A percentile compares a stretch with the other conserved stretches of the same genome.
phyloP scores from a whole-genome alignment of 2,329 filamentous ascomycete species.

The Colletotrichum spinosum region DNA sequence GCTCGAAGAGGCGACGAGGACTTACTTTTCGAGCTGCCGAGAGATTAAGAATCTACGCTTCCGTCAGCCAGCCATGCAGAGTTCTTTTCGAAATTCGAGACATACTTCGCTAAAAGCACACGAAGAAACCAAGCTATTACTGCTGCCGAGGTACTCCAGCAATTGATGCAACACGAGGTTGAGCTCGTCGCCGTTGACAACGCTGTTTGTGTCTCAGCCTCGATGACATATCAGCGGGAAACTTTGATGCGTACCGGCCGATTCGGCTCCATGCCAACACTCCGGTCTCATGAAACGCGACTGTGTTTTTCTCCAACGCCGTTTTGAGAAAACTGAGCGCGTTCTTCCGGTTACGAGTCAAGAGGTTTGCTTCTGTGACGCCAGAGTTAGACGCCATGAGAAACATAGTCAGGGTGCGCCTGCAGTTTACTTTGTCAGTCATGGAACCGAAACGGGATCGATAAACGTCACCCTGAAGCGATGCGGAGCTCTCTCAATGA shows the following conservation, averaged over 20 bases:
- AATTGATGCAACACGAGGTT: constrained; percentile 87
- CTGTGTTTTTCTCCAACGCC: constrained; percentile 75
- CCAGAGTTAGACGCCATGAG: constrained; percentile 55
- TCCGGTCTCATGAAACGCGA: constrained; percentile 82
- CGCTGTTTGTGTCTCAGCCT: constrained; percentile 52
- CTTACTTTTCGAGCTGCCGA: constrained; percentile 73
- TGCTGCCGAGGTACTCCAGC: constrained; percentile 87
- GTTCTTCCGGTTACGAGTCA: constrained; percentile 74
- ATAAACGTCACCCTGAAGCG: constrained; percentile 72
- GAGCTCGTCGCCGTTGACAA: constrained; percentile 83
- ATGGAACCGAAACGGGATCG: constrained; percentile 17
- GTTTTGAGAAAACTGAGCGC: constrained; percentile 78
- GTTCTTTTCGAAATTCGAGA: not conserved
- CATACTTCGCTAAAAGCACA: constrained; percentile 84
- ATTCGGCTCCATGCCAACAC: constrained; percentile 89
- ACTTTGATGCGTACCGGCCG: constrained; percentile 65
- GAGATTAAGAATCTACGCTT: constrained; percentile 70
- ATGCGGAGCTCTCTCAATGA: constrained; percentile 88
- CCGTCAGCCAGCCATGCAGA: constrained; percentile 11
- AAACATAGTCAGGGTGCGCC: constrained; percentile 75
- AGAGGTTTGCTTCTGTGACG: constrained; percentile 54
- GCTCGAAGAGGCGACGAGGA: constrained; percentile 78
- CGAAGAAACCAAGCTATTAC: constrained; percentile 81
- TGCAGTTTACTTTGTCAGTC: constrained; percentile 46
- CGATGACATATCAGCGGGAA: not conserved